Evolutionary conservation across 495 filamentous ascomycete genomes (phyloP), one percentile per base, ranked within the genome.

Genomic region (Penicillium daleae): DNA sequence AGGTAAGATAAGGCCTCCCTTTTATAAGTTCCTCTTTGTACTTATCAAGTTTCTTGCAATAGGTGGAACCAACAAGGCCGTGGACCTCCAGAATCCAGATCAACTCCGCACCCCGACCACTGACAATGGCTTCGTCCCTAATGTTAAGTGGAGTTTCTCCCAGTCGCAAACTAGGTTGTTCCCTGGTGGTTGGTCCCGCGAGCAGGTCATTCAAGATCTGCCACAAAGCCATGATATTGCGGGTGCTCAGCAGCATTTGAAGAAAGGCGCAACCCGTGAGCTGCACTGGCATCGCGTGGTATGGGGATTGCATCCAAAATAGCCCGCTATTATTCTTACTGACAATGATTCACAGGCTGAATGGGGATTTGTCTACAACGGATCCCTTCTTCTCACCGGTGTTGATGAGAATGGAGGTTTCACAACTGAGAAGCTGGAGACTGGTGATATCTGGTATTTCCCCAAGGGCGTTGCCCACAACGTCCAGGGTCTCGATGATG

Each of bases 391-490:
- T 3, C 71, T 89, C 13, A 83, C 84, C 9, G 86, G 81, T 5
- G 85, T 89, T 26, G 82, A 89, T 66, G 82, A 89, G 67, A 71
- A 85, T 52, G 86, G 86, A 22, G 65, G 76, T 32, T 84, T 80
- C 59, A 79, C 84, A 49, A 80, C 83, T 22, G 80, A 84, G 42
- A 80, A 74, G 44, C 79, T 88, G 17, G 76, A 82, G 15, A 79
- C 76, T 17, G 87, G 87, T 9, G 87, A 89, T 59, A 82, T 88
- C 49, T 90, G 86, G 87, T 87, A 88, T 70, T 88, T 89, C 66
- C 86, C 87, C 35, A 87, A 87, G 64, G 87, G 87, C 26, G 74
- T 80, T 10, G 85, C 84, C 1, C 86, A 90, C 60, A 86, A 86
- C 0, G 78, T 89, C 1, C 81, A 82, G 48, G 79, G 78, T 15